These are phyloP conservation scores for Tilletia indica DNA, from an alignment of 1,284 basidiomycete species.

Conservation along the genomic window DNA sequence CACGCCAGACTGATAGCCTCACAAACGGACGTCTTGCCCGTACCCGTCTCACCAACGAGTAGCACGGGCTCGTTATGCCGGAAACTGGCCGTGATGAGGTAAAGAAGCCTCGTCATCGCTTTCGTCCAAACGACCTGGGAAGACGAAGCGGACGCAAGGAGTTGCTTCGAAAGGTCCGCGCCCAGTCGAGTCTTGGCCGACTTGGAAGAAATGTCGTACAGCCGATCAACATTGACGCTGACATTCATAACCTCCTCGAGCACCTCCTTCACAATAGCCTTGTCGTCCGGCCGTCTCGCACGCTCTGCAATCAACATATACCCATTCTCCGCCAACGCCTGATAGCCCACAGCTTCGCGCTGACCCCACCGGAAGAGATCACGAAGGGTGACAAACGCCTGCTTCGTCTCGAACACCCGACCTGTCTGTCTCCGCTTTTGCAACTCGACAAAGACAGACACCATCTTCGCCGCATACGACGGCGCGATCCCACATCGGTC, in stretches of 20 bases:
- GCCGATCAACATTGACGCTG: conserved; percentile 66
- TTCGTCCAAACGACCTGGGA: conserved; percentile 76
- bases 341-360: conserved; percentile 76
- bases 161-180: conserved; percentile 23
- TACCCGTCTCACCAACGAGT: conserved; percentile 96
- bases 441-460: conserved; percentile 86
- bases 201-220: conserved; percentile 61
- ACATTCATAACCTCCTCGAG: conserved; percentile 89
- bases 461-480: conserved; percentile 82
- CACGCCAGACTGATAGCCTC: conserved; percentile 77
- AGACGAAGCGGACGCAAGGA: conserved; percentile 58
- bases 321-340: conserved; percentile 91
- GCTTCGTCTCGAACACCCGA: conserved; percentile 94
- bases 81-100: conserved; percentile 77
- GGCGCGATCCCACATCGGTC: conserved; percentile 51
- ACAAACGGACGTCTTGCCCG: conserved; percentile 95
- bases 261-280: conserved; percentile 82
- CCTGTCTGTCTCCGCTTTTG: conserved; percentile 85
- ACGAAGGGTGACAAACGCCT: conserved; percentile 92
- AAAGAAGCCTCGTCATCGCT: conserved; percentile 87
- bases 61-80: conserved; percentile 91
- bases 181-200: conserved; percentile 38
- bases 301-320: conserved; percentile 98
- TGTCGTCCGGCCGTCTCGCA: conserved; percentile 79
- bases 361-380: conserved; percentile 98